These are phyloP conservation scores for Nematodospora anomalae DNA, from an alignment of 1,139 yeast species.

Conservation along the genomic window DNA sequence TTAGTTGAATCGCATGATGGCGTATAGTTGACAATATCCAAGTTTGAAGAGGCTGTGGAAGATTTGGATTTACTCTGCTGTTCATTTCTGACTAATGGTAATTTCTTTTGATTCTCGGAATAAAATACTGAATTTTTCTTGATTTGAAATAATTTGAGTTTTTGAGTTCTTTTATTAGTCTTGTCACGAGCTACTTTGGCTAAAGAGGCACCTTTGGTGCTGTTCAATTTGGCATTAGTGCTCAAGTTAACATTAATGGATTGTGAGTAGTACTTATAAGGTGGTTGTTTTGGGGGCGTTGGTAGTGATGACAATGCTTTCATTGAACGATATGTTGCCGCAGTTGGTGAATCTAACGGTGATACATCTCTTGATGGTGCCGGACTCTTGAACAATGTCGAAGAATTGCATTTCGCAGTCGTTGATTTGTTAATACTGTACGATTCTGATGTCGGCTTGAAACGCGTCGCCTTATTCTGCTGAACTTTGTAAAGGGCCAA, in stretches of 20 bases:
- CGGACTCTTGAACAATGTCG: slow-evolving; percentile 16
- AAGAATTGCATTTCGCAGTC: slow-evolving; percentile 3
- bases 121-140: slow-evolving; percentile 33
- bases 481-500: slow-evolving; percentile 76
- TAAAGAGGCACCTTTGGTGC: slow-evolving; percentile 18
- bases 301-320: slow-evolving; percentile 15
- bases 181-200: slow-evolving; percentile 25
- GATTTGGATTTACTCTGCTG: slow-evolving; percentile 1
- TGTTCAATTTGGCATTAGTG: slow-evolving; percentile 2
- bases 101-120: slow-evolving; percentile 14
- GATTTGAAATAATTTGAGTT: slow-evolving; percentile 35
- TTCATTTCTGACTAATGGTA: slow-evolving; percentile 15
- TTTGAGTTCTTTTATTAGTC: slow-evolving; percentile 15
- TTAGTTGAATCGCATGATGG: slow-evolving; percentile 2
- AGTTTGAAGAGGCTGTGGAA: slow-evolving; percentile 3
- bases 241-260: slow-evolving; percentile 29
- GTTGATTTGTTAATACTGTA: slow-evolving; percentile 4
- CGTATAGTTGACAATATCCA: slow-evolving; percentile 8
- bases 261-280: slow-evolving; percentile 17
- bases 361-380: slow-evolving; percentile 12
- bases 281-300: slow-evolving; percentile 19
- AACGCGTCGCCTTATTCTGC: slow-evolving; percentile 16
- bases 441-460: slow-evolving; percentile 3
- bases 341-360: slow-evolving; percentile 10
- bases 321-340: slow-evolving; percentile 2